phyloP scores from a whole-genome alignment of 768 basidiomycete genomes.

The Gloeostereum incarnatum region DNA sequence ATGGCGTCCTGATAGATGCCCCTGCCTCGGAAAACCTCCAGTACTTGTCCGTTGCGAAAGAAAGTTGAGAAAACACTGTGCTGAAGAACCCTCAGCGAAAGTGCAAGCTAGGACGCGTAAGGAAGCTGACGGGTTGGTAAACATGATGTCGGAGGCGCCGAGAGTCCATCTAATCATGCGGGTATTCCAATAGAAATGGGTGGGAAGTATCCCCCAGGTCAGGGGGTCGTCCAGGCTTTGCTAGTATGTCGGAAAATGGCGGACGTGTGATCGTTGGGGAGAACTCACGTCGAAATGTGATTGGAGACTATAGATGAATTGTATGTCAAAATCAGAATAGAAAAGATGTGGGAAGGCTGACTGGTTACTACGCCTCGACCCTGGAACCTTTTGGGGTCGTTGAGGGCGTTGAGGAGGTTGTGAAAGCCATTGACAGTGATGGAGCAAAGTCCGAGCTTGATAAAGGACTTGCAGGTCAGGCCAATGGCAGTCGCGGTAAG shows the following conservation, averaged over 20 bases:
- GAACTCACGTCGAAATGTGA: constrained; percentile 81
- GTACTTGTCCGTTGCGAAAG: constrained; percentile 83
- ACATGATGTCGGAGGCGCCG: constrained; percentile 90
- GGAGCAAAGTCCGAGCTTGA: constrained; percentile 56
- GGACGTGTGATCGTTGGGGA: constrained; percentile 2
- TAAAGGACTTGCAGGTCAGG: constrained; percentile 69
- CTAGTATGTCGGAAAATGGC: constrained; percentile 7
- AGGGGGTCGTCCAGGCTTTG: constrained; percentile 73
- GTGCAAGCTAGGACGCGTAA: constrained; percentile 3
- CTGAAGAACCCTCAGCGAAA: constrained; percentile 17
- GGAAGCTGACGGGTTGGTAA: constrained; percentile 74
- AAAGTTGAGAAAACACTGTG: constrained; percentile 72
- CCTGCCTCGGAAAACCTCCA: constrained; percentile 87
- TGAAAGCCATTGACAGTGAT: constrained; percentile 66
- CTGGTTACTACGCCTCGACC: constrained; percentile 71
- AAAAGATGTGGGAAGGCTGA: constrained; percentile 21
- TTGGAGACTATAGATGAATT: constrained; percentile 85
- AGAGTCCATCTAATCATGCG: constrained; percentile 80
- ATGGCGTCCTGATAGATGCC: constrained; percentile 86
- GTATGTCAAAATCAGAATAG: too few relatives aligned
- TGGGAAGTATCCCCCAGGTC: constrained; percentile 81
- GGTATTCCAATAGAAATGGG: constrained; percentile 46
- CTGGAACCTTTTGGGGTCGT: constrained; percentile 28
- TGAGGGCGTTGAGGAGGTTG: constrained; percentile 52
- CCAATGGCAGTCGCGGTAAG: constrained; percentile 57